phyloP scores from a whole-genome alignment of 2,329 filamentous ascomycete species.

The Ustulina deusta region DNA sequence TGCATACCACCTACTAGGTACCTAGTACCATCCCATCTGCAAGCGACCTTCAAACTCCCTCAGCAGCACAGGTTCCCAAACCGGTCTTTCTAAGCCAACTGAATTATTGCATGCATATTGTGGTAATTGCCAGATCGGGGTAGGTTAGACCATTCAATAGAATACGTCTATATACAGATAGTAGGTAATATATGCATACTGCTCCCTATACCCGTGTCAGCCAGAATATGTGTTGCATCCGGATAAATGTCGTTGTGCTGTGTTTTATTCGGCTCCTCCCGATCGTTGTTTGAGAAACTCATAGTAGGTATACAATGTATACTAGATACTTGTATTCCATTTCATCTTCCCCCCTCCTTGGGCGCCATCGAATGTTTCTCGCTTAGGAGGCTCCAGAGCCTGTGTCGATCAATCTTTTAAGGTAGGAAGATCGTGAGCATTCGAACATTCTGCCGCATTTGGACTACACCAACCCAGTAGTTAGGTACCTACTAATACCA shows the following conservation, averaged over 20 bases:
- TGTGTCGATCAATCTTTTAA: conserved; percentile 35
- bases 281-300: conserved; percentile 7
- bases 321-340: not conserved
- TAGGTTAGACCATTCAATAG: not conserved
- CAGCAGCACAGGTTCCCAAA: too few relatives aligned
- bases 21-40: not conserved
- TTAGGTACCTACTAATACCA: too few relatives aligned
- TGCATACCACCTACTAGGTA: conserved; percentile 3
- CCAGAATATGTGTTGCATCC: conserved; percentile 10
- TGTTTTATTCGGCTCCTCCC: conserved; percentile 27
- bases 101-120: conserved; percentile 13
- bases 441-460: not conserved
- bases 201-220: not conserved
- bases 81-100: not conserved
- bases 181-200: not conserved
- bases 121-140: not conserved
- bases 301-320: not conserved
- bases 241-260: conserved; percentile 25
- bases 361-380: conserved; percentile 13
- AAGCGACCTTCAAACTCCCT: not conserved
- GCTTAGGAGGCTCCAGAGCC: not conserved
- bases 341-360: not conserved
- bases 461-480: not conserved
- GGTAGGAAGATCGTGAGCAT: conserved; percentile 32
- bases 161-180: not conserved